Conservation (phyloP, 805 yeast genomes). For the Candida peoriensis region DNA sequence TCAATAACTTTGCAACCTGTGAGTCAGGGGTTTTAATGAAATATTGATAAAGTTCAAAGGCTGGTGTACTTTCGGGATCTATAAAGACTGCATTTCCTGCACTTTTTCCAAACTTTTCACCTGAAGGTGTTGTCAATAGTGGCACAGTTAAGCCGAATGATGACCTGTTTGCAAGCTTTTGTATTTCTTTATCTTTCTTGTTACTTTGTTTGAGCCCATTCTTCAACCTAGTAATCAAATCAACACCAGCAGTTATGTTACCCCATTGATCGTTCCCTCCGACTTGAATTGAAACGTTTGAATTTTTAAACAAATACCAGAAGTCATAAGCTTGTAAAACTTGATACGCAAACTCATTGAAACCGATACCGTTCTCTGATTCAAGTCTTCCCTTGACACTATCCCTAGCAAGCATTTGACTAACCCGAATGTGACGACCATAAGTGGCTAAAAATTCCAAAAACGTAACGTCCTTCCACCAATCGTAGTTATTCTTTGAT, state of each 20-base stretch:
- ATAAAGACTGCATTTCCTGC: slow-evolving; percentile 96
- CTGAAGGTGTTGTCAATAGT: slow-evolving; percentile 77
- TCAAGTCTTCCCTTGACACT: slow-evolving; percentile 72
- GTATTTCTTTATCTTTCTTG: slow-evolving; percentile 18
- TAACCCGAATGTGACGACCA: slow-evolving; percentile 76
- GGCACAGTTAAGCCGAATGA: slow-evolving; percentile 87
- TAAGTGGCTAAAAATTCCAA: slow-evolving; percentile 70
- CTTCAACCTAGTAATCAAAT: slow-evolving; percentile 63
- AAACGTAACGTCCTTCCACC: slow-evolving; percentile 83
- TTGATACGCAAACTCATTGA: slow-evolving; percentile 92
- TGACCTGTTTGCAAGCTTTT: slow-evolving; percentile 16
- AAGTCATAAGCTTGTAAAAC: slow-evolving; percentile 91
- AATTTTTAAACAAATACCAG: slow-evolving; percentile 62
- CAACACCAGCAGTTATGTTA: slow-evolving; percentile 93
- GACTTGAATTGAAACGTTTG: slow-evolving; percentile 66
- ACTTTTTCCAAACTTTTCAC: slow-evolving; percentile 93
- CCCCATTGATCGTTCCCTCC: slow-evolving; percentile 99
- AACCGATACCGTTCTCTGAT: slow-evolving; percentile 76
- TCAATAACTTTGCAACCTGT: slow-evolving; percentile 63
- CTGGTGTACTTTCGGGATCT: slow-evolving; percentile 65
- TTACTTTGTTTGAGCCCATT: slow-evolving; percentile 15
- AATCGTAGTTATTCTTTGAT: slow-evolving; percentile 60
- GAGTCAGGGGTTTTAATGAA: slow-evolving; percentile 76
- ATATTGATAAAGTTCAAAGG: slow-evolving; percentile 81
- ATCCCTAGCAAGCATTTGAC: slow-evolving; percentile 85